Base-by-base conservation (phyloP, 2,329 filamentous ascomycete species). In the Sporothrix protearum region DNA sequence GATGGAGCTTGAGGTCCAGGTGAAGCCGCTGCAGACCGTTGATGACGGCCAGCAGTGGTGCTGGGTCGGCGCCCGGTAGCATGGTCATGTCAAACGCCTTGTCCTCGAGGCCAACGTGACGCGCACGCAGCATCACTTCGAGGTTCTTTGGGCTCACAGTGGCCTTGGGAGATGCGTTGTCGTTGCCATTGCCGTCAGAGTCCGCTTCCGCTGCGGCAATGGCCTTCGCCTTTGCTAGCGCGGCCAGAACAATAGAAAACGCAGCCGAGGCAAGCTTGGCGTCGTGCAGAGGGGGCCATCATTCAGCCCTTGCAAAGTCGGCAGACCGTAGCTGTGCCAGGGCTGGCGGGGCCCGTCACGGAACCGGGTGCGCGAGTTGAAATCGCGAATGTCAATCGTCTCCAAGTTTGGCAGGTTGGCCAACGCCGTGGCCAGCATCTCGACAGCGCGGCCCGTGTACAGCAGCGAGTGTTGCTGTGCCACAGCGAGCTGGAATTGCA, bases 311-410 rank as follows among this genome's bases (percentile, higher is more conserved):
- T 5, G 1, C 2, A 51, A 3, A 0, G 30, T 53, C 5, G 16
- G 30, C 1, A 3, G 45, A 33, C 70, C 87, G 74, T 88, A 90
- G 76, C 87, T 88, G 8, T 77, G 79, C 88, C 89, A 91, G 0
- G 75, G 71, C 0, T 74, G 76, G 14, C 72, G 22, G 0, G 42
- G 63, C 1, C 80, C 80, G 64, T 91, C 88, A 2, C 88, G 84
- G 14, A 76, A 76, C 4, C 88, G 85, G 10, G 78, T 82, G 0
- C 4, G 28, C 0, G 85, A 85, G 76, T 85, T 81, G 78, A 86
- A 90, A 76, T 91, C 87, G 22, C 89, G 85, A 30, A 91, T 80
- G 30, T 87, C 85, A 16, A 91, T 77, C 0, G 83, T 86, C 39
- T 85, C 79, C 5, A 91, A 83, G 70, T 87, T 86, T 0, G 78